Conservation (phyloP, 306 rosid genomes). For the Coriaria nepalensis region DNA sequence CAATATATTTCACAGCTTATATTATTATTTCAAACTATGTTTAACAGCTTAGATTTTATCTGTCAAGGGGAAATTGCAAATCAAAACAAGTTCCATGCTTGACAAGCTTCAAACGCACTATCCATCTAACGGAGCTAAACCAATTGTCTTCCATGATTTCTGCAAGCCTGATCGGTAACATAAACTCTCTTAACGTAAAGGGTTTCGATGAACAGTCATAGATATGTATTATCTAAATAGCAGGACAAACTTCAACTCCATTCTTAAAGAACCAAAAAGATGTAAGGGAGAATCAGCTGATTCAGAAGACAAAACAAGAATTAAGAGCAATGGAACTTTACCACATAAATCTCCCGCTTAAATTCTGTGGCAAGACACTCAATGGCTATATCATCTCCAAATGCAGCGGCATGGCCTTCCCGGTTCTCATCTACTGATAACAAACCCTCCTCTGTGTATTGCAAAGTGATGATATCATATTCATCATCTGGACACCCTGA, state of each 20-base stretch:
- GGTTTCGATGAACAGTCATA: no score
- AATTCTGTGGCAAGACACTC: conserved; percentile 97
- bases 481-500: conserved; percentile 78
- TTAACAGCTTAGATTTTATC: background rate
- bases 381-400: conserved; percentile 96
- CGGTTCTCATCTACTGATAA: conserved; percentile 79
- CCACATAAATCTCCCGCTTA: conserved; percentile 89
- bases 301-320: background rate
- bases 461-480: conserved; percentile 84
- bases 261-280: no score
- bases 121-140: no score
- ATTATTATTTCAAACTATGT: no score
- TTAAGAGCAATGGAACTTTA: conserved; percentile 19
- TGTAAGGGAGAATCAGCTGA: background rate
- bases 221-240: no score
- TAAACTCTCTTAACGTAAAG: no score
- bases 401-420: conserved; percentile 89
- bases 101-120: no score
- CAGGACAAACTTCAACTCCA: no score
- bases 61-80: conserved; percentile 3
- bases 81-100: background rate
- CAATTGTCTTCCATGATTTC: no score
- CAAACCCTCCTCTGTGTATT: conserved; percentile 86
- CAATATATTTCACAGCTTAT: no score
- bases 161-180: no score